phyloP scores from a whole-genome alignment of 75 land plant species.

The Gnetum montanum region DNA sequence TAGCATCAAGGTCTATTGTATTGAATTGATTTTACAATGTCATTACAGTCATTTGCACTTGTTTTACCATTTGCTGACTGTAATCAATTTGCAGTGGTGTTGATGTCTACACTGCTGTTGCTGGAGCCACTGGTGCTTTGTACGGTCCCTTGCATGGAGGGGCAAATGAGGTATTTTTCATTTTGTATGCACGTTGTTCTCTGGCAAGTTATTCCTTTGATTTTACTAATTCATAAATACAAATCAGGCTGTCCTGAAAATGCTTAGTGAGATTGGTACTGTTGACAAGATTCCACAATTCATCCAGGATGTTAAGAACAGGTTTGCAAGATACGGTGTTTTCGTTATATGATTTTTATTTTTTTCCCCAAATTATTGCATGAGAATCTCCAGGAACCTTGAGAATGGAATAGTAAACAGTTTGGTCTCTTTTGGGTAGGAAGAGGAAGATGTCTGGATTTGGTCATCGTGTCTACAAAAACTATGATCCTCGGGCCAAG shows the following conservation, averaged over 20 bases:
- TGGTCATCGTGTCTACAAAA: conserved; percentile 98
- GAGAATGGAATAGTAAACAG: not conserved
- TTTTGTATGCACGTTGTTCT: not conserved
- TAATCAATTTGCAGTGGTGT: conserved; percentile 94
- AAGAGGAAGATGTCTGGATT: conserved; percentile 98
- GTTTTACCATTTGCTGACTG: too few relatives aligned
- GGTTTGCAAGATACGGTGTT: conserved; percentile 29
- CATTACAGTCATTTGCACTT: too few relatives aligned
- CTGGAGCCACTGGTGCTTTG: conserved; percentile 99
- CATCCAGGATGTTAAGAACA: conserved; percentile 94
- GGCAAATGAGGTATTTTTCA: conserved; percentile 97
- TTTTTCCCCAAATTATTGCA: not conserved
- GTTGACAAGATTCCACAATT: conserved; percentile 91
- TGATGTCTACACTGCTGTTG: conserved; percentile 96
- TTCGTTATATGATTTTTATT: not conserved
- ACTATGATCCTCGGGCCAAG: conserved; percentile 97
- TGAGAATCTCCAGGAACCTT: not conserved
- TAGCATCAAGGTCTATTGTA: conserved; percentile 86
- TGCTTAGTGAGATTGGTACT: conserved; percentile 89
- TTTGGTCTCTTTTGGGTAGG: conserved; percentile 29
- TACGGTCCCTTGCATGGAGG: conserved; percentile 99
- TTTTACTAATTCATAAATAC: not conserved
- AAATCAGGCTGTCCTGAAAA: conserved; percentile 90
- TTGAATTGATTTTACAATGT: too few relatives aligned
- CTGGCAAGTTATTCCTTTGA: too few relatives aligned